Evolutionary conservation across 1,284 basidiomycete genomes (phyloP), one percentile per base, ranked within the genome.

Genomic region (Malassezia nana): DNA sequence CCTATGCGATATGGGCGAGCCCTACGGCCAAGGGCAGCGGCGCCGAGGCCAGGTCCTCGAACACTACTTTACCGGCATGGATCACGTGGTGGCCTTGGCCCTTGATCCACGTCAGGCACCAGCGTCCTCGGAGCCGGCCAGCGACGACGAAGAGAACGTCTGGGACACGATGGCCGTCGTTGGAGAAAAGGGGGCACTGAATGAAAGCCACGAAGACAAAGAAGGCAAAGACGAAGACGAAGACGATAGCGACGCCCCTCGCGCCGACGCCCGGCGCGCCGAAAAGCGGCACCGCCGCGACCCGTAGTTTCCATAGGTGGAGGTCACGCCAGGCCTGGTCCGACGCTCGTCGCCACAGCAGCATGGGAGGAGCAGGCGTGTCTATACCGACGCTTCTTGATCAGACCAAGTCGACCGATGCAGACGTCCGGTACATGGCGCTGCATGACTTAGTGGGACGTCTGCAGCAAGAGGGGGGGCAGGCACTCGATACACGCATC

Each of bases 391-490:
- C 60, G 25, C 60, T 72, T 8, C 48, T 71, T 10, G 69, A 71
- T 43, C 66, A 69, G 59, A 72, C 70, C 67, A 63, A 63, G 46
- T 72, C 69, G 16, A 59, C 64, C 16, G 69, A 72, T 55, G 52
- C 69, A 25, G 69, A 72, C 52, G 65, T 69, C 18, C 60, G 66
- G 39, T 71, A 62, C 59, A 73, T 73, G 70, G 70, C 70, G 13
- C 60, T 73, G 50, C 67, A 64, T 50, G 70, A 73, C 35, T 55
- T 73, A 16, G 26, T 22, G 41, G n/a, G 20, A 30, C 65, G 63
- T 52, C 43, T 58, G 22, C 57, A 63, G 39, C 57, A 60, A 22
- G 57, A 65, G 33, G 48, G 50, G 32, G 64, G 58, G 47, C 54
- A 63, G 13, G 56, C 55, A 30, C 50, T 66, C 44, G 67, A 69